phyloP scores from a whole-genome alignment of 2,329 filamentous ascomycete genomes.

The Botryotinia convoluta region DNA sequence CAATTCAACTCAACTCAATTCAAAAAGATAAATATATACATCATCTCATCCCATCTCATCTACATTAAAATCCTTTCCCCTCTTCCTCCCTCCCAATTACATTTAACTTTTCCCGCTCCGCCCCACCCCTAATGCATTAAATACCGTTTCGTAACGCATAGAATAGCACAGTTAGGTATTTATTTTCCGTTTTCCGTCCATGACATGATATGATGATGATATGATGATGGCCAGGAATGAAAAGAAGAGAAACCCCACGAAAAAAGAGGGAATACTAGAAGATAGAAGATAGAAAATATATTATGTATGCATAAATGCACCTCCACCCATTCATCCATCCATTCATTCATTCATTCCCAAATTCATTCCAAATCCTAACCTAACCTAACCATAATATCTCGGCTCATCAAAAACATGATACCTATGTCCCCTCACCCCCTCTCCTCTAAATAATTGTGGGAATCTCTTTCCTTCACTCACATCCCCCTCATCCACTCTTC shows the following conservation, averaged over 20 bases:
- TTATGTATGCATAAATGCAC: not conserved
- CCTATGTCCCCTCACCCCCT: slow-evolving; percentile 82
- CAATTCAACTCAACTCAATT: no score
- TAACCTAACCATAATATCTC: slow-evolving; percentile 56
- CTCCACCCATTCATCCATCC: not conserved
- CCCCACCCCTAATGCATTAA: not conserved
- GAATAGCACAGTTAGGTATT: not conserved
- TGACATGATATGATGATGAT: not conserved
- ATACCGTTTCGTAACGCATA: not conserved
- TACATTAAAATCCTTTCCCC: not conserved
- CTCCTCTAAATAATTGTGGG: slow-evolving; percentile 76
- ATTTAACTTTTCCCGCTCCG: not conserved
- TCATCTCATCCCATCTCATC: not conserved
- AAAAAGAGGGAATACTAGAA: not conserved
- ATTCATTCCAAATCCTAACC: slow-evolving; percentile 17
- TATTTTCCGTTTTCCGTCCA: not conserved
- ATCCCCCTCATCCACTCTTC: slow-evolving; percentile 63
- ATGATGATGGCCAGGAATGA: not conserved
- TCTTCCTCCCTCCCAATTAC: not conserved
- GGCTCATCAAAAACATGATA: slow-evolving; percentile 97
- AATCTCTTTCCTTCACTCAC: slow-evolving; percentile 79
- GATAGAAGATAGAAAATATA: not conserved
- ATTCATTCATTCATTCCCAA: not conserved
- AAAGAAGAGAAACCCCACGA: not conserved
- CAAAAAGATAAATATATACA: not conserved